phyloP scores from a whole-genome alignment of 192 early-diverging fungal species.

The Spizellomyces punctatus region DNA sequence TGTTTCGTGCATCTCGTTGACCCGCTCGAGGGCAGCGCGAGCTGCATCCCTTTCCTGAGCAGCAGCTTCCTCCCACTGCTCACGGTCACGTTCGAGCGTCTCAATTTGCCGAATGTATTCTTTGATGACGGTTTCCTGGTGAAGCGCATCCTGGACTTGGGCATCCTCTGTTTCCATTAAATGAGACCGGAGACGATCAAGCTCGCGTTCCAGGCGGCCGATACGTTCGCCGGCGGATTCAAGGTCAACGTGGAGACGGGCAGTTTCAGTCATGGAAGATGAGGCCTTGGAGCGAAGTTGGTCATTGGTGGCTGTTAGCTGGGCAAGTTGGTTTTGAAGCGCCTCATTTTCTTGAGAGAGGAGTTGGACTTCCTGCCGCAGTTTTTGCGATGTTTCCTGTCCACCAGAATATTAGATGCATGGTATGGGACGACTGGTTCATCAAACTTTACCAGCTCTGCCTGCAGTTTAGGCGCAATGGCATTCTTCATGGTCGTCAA shows the following conservation, averaged over 20 bases:
- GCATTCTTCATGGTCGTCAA: conserved; percentile 80
- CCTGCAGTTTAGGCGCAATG: conserved; percentile 78
- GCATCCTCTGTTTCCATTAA: conserved; percentile 66
- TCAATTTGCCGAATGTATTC: conserved; percentile 61
- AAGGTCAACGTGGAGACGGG: conserved; percentile 37
- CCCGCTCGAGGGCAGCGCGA: conserved; percentile 42
- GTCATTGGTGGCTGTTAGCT: not conserved
- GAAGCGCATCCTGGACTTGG: conserved; percentile 56
- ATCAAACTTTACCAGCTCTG: conserved; percentile 61
- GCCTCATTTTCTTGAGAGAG: conserved; percentile 21
- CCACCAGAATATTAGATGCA: no score
- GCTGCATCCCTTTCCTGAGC: conserved; percentile 54
- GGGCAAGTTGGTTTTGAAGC: conserved; percentile 22
- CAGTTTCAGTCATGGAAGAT: not conserved
- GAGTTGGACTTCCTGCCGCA: conserved; percentile 24
- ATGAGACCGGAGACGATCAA: conserved; percentile 60
- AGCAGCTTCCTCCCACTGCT: conserved; percentile 65
- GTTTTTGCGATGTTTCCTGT: conserved; percentile 29
- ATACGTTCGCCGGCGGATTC: conserved; percentile 44
- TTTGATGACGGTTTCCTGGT: conserved; percentile 53
- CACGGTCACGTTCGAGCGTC: conserved; percentile 60
- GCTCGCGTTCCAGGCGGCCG: conserved; percentile 48
- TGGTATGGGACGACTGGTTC: no score
- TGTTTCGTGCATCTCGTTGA: conserved; percentile 55
- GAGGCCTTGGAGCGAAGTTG: not conserved